phyloP scores from a whole-genome alignment of 441 rosid species.

The Brassica hybrid region DNA sequence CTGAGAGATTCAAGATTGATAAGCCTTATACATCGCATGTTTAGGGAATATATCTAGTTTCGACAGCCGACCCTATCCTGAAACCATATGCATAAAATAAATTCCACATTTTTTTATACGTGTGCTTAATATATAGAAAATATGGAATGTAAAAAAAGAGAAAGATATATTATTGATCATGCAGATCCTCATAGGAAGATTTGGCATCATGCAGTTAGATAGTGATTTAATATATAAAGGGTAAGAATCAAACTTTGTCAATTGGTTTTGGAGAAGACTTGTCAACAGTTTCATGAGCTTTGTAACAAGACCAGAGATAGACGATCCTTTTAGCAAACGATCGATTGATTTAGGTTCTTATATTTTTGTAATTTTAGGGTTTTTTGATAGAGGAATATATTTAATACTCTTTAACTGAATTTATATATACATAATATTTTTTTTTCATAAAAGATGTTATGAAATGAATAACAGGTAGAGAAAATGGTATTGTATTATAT shows the following conservation, averaged over 20 bases:
- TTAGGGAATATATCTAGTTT: background rate
- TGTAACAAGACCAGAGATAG: background rate
- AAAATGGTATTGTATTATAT: background rate
- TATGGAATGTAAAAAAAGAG: background rate
- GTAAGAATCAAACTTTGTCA: background rate
- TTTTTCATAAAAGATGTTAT: background rate
- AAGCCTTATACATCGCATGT: constrained; percentile 7
- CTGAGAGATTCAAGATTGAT: constrained; percentile 6
- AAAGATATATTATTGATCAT: background rate
- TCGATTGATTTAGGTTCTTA: background rate
- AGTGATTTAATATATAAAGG: background rate
- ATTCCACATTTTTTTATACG: background rate
- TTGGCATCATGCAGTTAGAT: background rate
- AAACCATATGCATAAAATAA: background rate
- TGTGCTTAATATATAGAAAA: background rate
- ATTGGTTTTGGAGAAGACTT: background rate
- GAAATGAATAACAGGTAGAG: no score
- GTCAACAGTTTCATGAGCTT: background rate
- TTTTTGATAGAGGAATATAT: background rate
- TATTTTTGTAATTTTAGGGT: background rate
- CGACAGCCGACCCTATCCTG: background rate
- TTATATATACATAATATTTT: no score
- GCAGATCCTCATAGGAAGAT: background rate
- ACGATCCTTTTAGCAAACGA: background rate
- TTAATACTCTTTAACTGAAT: background rate